Conservation (phyloP, 192 early-diverging fungal species). For the Umbelopsis vinacea region DNA sequence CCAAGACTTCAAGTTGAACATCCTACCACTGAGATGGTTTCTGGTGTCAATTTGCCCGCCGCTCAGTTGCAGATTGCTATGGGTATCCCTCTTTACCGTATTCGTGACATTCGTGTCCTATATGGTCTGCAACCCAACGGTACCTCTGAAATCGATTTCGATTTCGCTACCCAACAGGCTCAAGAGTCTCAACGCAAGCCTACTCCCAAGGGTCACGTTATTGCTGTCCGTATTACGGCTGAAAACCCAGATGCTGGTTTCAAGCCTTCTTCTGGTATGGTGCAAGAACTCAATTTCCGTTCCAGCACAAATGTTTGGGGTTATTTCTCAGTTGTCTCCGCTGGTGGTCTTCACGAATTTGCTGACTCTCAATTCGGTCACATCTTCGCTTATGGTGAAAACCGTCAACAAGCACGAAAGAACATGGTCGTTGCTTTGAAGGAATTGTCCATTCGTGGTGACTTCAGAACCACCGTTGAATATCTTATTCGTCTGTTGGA, state of each 20-base stretch:
- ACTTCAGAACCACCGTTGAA: constrained; percentile 98
- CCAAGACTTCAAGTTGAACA: constrained; percentile 99
- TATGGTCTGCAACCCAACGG: constrained; percentile 91
- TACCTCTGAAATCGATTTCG: constrained; percentile 92
- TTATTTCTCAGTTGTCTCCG: constrained; percentile 96
- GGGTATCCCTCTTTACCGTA: constrained; percentile 96
- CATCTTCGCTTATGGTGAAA: constrained; percentile 96
- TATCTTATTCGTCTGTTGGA: constrained; percentile 94
- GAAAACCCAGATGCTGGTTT: constrained; percentile 99
- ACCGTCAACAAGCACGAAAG: constrained; percentile 90
- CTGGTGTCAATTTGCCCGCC: constrained; percentile 96
- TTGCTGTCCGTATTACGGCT: constrained; percentile 97
- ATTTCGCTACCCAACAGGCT: constrained; percentile 77
- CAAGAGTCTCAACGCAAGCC: constrained; percentile 90
- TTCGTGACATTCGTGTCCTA: constrained; percentile 94
- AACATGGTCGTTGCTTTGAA: constrained; percentile 98
- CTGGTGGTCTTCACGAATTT: constrained; percentile 97
- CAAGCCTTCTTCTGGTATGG: constrained; percentile 96
- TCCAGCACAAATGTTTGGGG: constrained; percentile 98
- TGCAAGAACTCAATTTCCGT: constrained; percentile 97
- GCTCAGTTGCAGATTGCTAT: constrained; percentile 98
- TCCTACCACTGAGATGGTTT: constrained; percentile 99
- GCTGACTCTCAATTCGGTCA: constrained; percentile 99
- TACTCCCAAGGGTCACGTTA: constrained; percentile 94
- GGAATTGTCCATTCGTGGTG: constrained; percentile 97